A percentile compares a stretch with the other conserved stretches of the same genome.
phyloP scores from a whole-genome alignment of 2,329 filamentous ascomycete species.

The Ophiostoma triangulosporum region DNA sequence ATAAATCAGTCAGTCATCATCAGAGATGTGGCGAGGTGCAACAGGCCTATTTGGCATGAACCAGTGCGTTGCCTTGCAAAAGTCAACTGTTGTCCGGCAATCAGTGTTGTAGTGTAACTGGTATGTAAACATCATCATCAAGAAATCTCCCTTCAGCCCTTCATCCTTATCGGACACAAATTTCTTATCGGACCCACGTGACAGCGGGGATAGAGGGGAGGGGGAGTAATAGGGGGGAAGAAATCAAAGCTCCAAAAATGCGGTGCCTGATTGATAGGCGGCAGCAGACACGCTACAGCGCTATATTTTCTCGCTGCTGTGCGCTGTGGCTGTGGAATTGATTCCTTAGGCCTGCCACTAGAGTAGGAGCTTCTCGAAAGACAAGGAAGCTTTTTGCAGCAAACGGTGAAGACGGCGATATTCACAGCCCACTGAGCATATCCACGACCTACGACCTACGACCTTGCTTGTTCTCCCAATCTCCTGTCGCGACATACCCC shows the following conservation, averaged over 20 bases:
- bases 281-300: neutral
- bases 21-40: too few species aligned
- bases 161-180: neutral
- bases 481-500: neutral
- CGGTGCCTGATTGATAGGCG: constrained; percentile 2
- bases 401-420: constrained; percentile 1
- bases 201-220: neutral
- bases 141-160: too few species aligned
- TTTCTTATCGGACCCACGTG: neutral
- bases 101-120: too few species aligned
- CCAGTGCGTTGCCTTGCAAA: too few species aligned
- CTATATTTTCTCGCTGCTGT: neutral
- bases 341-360: neutral
- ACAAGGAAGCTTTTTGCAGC: constrained; percentile 1
- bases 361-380: constrained; percentile 1
- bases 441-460: neutral
- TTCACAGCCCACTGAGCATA: neutral
- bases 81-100: too few species aligned
- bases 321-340: neutral
- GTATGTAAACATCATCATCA: too few species aligned
- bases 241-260: constrained; percentile 2
- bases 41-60: too few species aligned
- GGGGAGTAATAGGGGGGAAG: constrained; percentile 3
- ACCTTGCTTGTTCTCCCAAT: neutral
- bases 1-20: too few species aligned